Evolutionary conservation across 2,329 filamentous ascomycete genomes (phyloP).

Genomic region (Drechslerella dactyloides): DNA sequence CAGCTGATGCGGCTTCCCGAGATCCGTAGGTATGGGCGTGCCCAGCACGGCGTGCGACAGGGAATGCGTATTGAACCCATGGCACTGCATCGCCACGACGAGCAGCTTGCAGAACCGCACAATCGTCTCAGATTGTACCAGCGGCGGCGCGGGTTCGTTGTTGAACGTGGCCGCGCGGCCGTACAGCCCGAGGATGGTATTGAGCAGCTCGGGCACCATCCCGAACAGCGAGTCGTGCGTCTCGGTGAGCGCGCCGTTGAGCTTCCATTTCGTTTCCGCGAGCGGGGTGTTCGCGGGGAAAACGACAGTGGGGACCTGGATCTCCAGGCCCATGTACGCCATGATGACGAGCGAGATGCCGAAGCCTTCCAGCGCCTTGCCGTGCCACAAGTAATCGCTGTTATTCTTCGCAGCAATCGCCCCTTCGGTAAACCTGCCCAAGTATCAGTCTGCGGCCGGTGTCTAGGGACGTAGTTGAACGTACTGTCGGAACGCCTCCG

Average conservation of each 20-base stretch:
- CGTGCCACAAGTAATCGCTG: slow-evolving; percentile 96
- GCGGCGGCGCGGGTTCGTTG: slow-evolving; percentile 72
- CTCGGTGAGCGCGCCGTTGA: slow-evolving; percentile 57
- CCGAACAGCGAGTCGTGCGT: slow-evolving; percentile 59
- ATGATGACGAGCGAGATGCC: slow-evolving; percentile 81
- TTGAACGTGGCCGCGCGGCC: slow-evolving; percentile 68
- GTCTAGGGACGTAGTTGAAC: slow-evolving; percentile 4
- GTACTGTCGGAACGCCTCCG: slow-evolving; percentile 78
- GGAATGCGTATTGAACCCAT: slow-evolving; percentile 69
- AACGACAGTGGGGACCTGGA: slow-evolving; percentile 65
- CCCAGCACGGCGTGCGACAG: slow-evolving; percentile 72
- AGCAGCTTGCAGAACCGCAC: slow-evolving; percentile 76
- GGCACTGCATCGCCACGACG: slow-evolving; percentile 69
- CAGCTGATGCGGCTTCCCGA: slow-evolving; percentile 33
- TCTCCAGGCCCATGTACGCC: slow-evolving; percentile 82
- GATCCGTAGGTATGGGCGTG: slow-evolving; percentile 61
- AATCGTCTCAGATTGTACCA: slow-evolving; percentile 74
- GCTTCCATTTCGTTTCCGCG: slow-evolving; percentile 60
- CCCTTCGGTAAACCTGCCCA: slow-evolving; percentile 70
- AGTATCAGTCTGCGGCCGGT: slow-evolving; percentile 10
- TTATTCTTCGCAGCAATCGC: slow-evolving; percentile 76
- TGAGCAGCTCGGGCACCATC: slow-evolving; percentile 75
- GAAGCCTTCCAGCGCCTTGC: slow-evolving; percentile 88
- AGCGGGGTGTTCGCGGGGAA: slow-evolving; percentile 60
- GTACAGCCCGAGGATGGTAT: slow-evolving; percentile 76